Evolutionary conservation across 2,329 filamentous ascomycete genomes (phyloP), one percentile per base, ranked within the genome.

Genomic region (Phaeosphaeria sp.): DNA sequence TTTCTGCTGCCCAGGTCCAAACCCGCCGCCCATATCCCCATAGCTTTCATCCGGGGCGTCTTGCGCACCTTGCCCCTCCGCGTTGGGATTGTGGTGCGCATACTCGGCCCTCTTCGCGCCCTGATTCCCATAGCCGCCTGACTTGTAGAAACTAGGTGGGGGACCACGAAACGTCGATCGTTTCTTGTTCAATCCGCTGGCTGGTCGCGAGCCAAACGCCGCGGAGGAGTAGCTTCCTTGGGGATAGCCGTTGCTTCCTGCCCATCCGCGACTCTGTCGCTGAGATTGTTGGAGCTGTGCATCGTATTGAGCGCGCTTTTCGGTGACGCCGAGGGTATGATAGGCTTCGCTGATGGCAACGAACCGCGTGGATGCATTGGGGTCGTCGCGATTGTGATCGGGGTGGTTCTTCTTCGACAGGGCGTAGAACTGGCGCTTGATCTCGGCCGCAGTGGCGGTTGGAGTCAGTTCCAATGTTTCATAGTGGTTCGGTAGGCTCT

Each of bases 351-450:
- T 90, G 74, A 97, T 90, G 67, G 87, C 85, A 77, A 93, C 87
- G 83, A 97, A 99, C 74, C 89, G 91, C 56, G 86, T 80, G 3
- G 88, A 83, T 61, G 93, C 91, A 57, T 80, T 74, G 4, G 91
- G 90, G 78, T 97, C 90, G 67, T 85, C 74, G 59, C 85, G 91
- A 82, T 98, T 96, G 74, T 89, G 88, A 83, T 99, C 95, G 1
- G 95, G 95, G 78, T 99, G 95, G 84, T 97, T 90, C 53, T 85
- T 81, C 79, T 97, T 96, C 73, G 93, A 97, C 75, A 98, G 91
- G 60, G 85, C 79, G 84, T 97, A 98, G 86, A 97, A 99, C 75
- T 87, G 80, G 89, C 91, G 94, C 78, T 98, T 98, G 60, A 98
- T 93, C 52, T 97, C 92, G 8, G 83, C 81, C 1, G 86, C 79